Percentiles rank a stretch among this genome's conserved stretches.
These are phyloP conservation scores for Allantophomopsis cytisporea DNA, from an alignment of 2,329 filamentous ascomycete species.

Conservation along the genomic window DNA sequence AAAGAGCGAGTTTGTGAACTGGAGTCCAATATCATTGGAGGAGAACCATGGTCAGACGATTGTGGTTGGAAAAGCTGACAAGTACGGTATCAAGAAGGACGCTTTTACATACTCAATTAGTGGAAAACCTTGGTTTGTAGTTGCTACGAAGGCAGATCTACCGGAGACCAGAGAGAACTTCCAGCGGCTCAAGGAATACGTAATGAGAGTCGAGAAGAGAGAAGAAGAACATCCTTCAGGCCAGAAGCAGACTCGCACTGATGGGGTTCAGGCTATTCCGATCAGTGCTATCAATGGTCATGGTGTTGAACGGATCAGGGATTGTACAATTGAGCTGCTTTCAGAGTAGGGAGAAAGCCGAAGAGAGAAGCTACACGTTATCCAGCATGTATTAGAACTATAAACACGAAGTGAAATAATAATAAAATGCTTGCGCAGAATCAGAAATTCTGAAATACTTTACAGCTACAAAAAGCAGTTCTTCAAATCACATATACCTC, in stretches of 20 bases:
- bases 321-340: constrained; percentile 58
- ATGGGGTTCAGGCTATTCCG: constrained; percentile 59
- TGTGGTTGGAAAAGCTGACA: no score
- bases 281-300: constrained; percentile 83
- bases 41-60: constrained; percentile 16
- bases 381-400: no score
- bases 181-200: constrained; percentile 50
- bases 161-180: constrained; percentile 71
- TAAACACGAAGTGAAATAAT: no score
- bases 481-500: no score
- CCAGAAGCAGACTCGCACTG: constrained; percentile 39
- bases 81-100: no score
- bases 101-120: constrained; percentile 37
- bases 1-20: constrained; percentile 47
- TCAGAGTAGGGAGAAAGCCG: constrained; percentile 23
- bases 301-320: constrained; percentile 62
- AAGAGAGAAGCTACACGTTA: no score
- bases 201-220: constrained; percentile 51
- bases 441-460: no score
- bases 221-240: constrained; percentile 60
- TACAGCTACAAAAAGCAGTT: no score
- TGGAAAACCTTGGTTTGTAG: constrained; percentile 93
- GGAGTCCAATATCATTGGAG: constrained; percentile 33
- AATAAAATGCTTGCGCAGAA: no score
- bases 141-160: constrained; percentile 86